Evolutionary conservation across 2,329 filamentous ascomycete species (phyloP).

Genomic region (Colletotrichum noveboracense): DNA sequence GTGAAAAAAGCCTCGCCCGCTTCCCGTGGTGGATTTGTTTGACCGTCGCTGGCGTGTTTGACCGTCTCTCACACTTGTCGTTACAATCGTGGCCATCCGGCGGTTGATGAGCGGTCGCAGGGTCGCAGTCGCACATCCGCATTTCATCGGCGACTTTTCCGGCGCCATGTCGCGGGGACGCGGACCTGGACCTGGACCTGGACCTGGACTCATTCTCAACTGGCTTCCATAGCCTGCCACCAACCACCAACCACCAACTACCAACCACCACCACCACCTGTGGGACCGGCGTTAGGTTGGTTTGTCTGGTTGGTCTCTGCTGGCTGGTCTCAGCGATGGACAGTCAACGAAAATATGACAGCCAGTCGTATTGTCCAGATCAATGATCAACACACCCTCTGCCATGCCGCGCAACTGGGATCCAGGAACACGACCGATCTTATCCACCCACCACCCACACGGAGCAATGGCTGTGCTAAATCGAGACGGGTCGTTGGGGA

Average conservation of each 20-base stretch:
- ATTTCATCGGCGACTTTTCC: neutral
- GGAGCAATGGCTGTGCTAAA: conserved; percentile 14
- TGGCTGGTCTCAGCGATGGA: neutral
- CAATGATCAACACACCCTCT: neutral
- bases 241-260: neutral
- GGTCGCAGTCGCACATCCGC: neutral
- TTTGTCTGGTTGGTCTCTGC: neutral
- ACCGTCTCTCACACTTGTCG: neutral
- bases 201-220: neutral
- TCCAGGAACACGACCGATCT: conserved; percentile 15
- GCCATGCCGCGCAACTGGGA: neutral
- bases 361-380: conserved; percentile 1
- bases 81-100: neutral
- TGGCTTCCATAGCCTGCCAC: neutral
- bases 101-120: conserved; percentile 3
- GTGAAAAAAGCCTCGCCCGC: neutral
- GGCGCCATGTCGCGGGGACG: neutral
- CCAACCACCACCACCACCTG: neutral
- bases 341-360: neutral
- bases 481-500: conserved; percentile 6
- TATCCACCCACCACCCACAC: neutral
- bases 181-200: neutral
- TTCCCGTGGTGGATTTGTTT: neutral
- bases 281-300: neutral
- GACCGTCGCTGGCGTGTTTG: neutral